phyloP scores from a whole-genome alignment of 108 stramenopile species.

The Hondaea fermentalgiana region DNA sequence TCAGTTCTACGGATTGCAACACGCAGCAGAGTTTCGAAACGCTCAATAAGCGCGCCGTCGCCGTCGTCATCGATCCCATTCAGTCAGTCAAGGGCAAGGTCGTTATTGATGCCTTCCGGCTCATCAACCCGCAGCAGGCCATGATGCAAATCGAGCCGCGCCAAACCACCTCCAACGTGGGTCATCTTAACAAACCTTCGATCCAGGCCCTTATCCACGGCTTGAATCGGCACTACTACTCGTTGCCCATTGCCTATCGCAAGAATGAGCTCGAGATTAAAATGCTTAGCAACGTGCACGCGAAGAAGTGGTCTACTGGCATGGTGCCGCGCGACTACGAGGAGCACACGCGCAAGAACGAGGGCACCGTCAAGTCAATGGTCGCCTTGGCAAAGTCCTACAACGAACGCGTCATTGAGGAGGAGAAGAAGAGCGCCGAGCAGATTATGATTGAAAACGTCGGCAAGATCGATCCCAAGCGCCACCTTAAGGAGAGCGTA shows the following conservation, averaged over 20 bases:
- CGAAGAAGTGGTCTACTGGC: slow-evolving; percentile 73
- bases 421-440: slow-evolving; percentile 46
- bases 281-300: slow-evolving; percentile 95
- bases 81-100: slow-evolving; percentile 99
- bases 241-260: slow-evolving; percentile 94
- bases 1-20: slow-evolving; percentile 92
- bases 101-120: slow-evolving; percentile 97
- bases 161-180: slow-evolving; percentile 95
- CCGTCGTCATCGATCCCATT: slow-evolving; percentile 96
- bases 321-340: slow-evolving; percentile 75
- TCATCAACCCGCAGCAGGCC: slow-evolving; percentile 95
- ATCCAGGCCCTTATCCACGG: slow-evolving; percentile 99
- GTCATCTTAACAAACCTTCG: slow-evolving; percentile 95
- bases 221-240: slow-evolving; percentile 94
- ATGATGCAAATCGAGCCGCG: slow-evolving; percentile 94
- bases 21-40: slow-evolving; percentile 92
- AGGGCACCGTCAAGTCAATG: slow-evolving; percentile 78
- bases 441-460: slow-evolving; percentile 54
- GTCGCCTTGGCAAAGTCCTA: slow-evolving; percentile 78
- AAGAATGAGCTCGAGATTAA: slow-evolving; percentile 98
- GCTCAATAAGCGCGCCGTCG: slow-evolving; percentile 84
- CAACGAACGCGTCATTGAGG: slow-evolving; percentile 68
- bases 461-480: slow-evolving; percentile 93
- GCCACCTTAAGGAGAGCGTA: slow-evolving; percentile 75
- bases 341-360: slow-evolving; percentile 70